phyloP scores from a whole-genome alignment of 169 alveolate species.

The Plasmodium blacklocki region DNA sequence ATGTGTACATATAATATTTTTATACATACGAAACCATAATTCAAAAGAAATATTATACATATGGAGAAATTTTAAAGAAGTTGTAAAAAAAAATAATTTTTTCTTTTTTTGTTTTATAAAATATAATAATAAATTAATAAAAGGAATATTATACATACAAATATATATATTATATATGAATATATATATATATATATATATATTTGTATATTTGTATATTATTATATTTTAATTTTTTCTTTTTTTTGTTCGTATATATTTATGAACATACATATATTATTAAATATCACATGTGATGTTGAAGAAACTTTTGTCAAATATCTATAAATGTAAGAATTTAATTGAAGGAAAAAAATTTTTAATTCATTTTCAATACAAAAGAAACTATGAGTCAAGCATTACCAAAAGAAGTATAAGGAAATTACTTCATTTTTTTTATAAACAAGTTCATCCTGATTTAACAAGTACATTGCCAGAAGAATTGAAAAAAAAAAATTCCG shows the following conservation, averaged over 20 bases:
- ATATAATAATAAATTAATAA: no score
- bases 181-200: no score
- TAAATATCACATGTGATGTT: slow-evolving; percentile 18
- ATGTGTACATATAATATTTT: no score
- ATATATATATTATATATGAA: no score
- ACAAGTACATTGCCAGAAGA: slow-evolving; percentile 66
- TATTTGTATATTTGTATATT: no score
- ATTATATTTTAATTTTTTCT: not conserved
- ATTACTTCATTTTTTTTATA: slow-evolving; percentile 71
- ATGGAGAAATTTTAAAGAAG: no score
- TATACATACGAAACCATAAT: no score
- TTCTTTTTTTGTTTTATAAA: no score
- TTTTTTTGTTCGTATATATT: not conserved
- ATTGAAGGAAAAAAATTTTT: slow-evolving; percentile 2
- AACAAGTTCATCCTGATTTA: slow-evolving; percentile 76
- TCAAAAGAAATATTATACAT: no score
- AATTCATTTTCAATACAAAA: slow-evolving; percentile 16
- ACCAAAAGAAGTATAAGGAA: slow-evolving; percentile 55
- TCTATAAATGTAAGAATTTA: slow-evolving; percentile 10
- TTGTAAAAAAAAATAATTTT: no score
- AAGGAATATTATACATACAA: no score
- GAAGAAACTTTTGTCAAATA: slow-evolving; percentile 9
- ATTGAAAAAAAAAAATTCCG: slow-evolving; percentile 66
- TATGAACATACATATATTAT: not conserved
- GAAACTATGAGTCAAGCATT: slow-evolving; percentile 32